These are phyloP conservation scores for Debaryomycetaceae sp. DNA, from an alignment of 1,139 yeast genomes.

Conservation along the genomic window DNA sequence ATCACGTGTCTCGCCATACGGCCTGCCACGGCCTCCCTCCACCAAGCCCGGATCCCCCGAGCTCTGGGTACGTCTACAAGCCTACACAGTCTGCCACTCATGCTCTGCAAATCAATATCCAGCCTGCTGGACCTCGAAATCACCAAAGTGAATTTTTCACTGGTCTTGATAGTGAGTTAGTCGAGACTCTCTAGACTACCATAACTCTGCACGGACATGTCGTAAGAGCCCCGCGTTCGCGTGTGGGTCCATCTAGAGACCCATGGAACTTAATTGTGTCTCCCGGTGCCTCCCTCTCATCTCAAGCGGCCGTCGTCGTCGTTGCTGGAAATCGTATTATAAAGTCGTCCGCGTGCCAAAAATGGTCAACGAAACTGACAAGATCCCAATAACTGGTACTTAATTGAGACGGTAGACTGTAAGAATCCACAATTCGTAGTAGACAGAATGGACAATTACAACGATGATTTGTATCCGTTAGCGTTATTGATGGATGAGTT, in stretches of 20 bases:
- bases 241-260: too few species aligned
- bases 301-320: neutral
- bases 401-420: neutral
- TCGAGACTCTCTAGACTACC: neutral
- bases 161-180: neutral
- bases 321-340: neutral
- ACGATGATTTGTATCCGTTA: slow-evolving; percentile 82
- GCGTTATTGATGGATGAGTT: slow-evolving; percentile 96
- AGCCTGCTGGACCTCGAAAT: too few species aligned
- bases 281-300: neutral
- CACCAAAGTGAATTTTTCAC: neutral
- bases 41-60: neutral
- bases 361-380: slow-evolving; percentile 1
- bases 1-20: neutral
- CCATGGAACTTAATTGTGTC: neutral
- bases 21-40: neutral
- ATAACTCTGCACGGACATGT: neutral
- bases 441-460: slow-evolving; percentile 33
- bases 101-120: too few species aligned
- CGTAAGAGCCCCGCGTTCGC: neutral
- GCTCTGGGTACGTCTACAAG: neutral
- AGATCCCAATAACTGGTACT: neutral
- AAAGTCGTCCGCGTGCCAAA: neutral
- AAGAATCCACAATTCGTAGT: neutral
- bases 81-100: neutral